Percentiles rank a stretch among this genome's conserved stretches.
Evolutionary conservation across 2,329 filamentous ascomycete species (phyloP).

Genomic region (Pseudocercospora cruenta): DNA sequence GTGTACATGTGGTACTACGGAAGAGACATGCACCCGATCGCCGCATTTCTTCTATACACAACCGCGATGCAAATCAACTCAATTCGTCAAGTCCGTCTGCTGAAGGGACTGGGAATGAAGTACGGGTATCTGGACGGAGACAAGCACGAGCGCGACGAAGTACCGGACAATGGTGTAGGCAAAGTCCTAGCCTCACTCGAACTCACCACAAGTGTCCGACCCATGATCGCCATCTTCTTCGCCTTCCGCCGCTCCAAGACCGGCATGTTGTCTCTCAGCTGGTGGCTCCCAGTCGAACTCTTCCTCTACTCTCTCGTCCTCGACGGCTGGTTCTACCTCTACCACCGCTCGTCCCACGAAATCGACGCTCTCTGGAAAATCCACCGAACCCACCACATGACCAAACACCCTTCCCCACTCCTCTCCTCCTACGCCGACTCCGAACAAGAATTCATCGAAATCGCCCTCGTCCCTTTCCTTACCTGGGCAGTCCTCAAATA

Average conservation of each 20-base stretch:
- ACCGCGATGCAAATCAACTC: conserved; percentile 44
- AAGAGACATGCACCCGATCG: conserved; percentile 37
- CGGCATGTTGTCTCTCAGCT: conserved; percentile 32
- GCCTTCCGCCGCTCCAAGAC: conserved; percentile 21
- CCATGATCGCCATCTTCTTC: conserved; percentile 26
- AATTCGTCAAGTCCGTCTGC: conserved; percentile 44
- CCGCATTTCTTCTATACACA: conserved; percentile 44
- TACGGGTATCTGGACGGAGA: conserved; percentile 51
- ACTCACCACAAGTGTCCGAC: conserved; percentile 28
- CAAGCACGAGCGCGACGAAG: conserved; percentile 47
- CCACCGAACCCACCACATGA: conserved; percentile 52
- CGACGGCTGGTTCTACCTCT: conserved; percentile 53
- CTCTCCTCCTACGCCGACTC: conserved; percentile 48
- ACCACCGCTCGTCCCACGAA: conserved; percentile 50
- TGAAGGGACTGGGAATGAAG: conserved; percentile 44
- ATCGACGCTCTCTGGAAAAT: conserved; percentile 46
- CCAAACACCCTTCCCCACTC: conserved; percentile 51
- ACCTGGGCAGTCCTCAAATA: conserved; percentile 44
- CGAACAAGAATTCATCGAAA: conserved; percentile 50
- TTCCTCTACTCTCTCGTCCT: conserved; percentile 49
- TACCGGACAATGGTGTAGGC: conserved; percentile 43
- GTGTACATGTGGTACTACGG: conserved; percentile 39
- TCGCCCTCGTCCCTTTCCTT: conserved; percentile 47
- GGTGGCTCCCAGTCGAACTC: conserved; percentile 45
- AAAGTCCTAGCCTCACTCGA: conserved; percentile 26